phyloP scores from a whole-genome alignment of 2,329 filamentous ascomycete species.

The Coniochaeta ligniaria region DNA sequence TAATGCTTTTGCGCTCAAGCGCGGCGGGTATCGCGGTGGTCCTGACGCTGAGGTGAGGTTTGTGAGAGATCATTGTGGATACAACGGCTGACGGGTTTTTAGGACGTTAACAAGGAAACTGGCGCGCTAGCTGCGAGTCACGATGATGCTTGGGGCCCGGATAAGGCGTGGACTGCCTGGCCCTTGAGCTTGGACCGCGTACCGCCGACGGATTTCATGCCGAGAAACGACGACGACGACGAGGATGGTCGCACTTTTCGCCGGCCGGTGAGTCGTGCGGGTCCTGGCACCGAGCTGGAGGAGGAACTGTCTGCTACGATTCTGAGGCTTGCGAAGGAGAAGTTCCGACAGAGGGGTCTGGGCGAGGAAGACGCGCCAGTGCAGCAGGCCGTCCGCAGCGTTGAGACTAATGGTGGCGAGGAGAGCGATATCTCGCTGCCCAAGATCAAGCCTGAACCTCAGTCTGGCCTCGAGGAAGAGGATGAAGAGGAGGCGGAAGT shows the following conservation, averaged over 20 bases:
- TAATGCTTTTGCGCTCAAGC: conserved; percentile 65
- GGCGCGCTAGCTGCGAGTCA: conserved; percentile 1
- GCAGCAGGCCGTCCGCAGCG: neutral
- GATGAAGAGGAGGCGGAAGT: neutral
- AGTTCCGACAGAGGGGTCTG: conserved; percentile 38
- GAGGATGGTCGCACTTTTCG: conserved; percentile 19
- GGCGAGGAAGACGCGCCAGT: neutral
- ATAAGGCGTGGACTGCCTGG: conserved; percentile 76
- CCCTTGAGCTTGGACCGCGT: conserved; percentile 59
- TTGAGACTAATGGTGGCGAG: conserved; percentile 2
- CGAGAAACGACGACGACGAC: conserved; percentile 35
- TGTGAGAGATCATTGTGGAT: neutral
- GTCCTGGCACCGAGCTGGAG: conserved; percentile 51
- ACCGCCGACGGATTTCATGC: conserved; percentile 46
- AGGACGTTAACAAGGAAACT: conserved; percentile 18
- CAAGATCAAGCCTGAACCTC: neutral
- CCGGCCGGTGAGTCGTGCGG: neutral
- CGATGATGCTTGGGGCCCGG: conserved; percentile 37
- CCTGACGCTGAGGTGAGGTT: neutral
- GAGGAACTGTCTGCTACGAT: conserved; percentile 63
- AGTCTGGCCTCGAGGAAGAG: neutral
- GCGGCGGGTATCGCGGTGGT: conserved; percentile 19
- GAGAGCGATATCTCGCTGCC: conserved; percentile 4
- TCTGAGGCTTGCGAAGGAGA: conserved; percentile 60
- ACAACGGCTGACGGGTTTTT: neutral